Conservation (phyloP, 1,284 basidiomycete genomes). For the Naganishia albida region DNA sequence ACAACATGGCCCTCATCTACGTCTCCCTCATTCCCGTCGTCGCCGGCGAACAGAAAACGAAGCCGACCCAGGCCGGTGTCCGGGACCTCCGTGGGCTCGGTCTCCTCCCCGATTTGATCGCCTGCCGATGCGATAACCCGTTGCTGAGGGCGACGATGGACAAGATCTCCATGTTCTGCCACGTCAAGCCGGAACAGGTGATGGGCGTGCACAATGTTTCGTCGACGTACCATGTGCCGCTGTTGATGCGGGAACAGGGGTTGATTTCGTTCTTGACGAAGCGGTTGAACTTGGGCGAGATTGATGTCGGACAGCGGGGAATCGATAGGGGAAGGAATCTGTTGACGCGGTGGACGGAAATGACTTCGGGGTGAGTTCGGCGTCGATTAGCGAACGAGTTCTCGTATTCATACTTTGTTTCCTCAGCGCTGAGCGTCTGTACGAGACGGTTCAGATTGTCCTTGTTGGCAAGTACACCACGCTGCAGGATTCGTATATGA, state of each 20-base stretch:
- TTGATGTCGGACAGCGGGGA: slow-evolving; percentile 60
- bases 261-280: slow-evolving; percentile 82
- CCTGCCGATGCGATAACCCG: slow-evolving; percentile 72
- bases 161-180: slow-evolving; percentile 99
- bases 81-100: slow-evolving; percentile 92
- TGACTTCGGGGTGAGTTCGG: slow-evolving; percentile 68
- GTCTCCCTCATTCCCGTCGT: slow-evolving; percentile 98
- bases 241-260: slow-evolving; percentile 88
- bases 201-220: slow-evolving; percentile 95
- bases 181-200: slow-evolving; percentile 90
- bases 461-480: slow-evolving; percentile 98
- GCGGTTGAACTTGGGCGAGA: slow-evolving; percentile 70
- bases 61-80: slow-evolving; percentile 96
- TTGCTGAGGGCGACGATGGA: slow-evolving; percentile 82
- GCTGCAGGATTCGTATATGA: slow-evolving; percentile 98
- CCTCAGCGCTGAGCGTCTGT: slow-evolving; percentile 81
- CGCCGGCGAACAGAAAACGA: slow-evolving; percentile 98
- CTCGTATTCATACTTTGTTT: background rate
- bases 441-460: slow-evolving; percentile 85
- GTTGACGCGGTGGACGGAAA: slow-evolving; percentile 73
- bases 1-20: slow-evolving; percentile 96
- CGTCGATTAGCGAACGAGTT: slow-evolving; percentile 1
- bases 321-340: slow-evolving; percentile 70
- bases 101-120: slow-evolving; percentile 93
- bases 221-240: slow-evolving; percentile 96